Base-by-base conservation (phyloP, 768 basidiomycete species). In the Naganishia friedmannii region DNA sequence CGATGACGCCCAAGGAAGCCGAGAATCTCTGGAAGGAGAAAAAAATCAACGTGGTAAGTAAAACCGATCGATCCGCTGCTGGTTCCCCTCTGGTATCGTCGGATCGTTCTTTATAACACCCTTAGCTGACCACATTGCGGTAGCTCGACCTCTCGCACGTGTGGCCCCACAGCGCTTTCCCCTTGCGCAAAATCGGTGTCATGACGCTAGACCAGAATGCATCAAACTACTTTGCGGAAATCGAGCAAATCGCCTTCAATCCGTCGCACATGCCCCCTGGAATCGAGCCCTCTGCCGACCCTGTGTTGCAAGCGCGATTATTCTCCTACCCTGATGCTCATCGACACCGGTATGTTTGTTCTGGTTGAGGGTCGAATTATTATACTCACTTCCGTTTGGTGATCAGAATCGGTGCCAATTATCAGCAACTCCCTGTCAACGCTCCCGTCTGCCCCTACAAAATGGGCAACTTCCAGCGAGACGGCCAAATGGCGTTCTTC, bases 1-100 rank as follows among this genome's bases (percentile, higher is more conserved):
- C 88, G 19, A 95, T 96, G 92, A 93, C 92, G 0, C 84, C 89
- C 0, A 86, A 90, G 78, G 90, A 98, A 84, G 94, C 93, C 17
- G 90, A 94, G 84, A 85, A 86, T 46, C 92, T 90, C 87, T 76
- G 80, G 80, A 83, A 91, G 69, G 66, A 79, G 73, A 75, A 79
- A 71, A 68, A 66, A 55, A 74, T 79, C 87, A 95, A 92, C 82
- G 85, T 94, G 68, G 48, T 51, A 26, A 51, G 48, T 51, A n/a
- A 12, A n/a, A 26, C n/a, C n/a, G n/a, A n/a, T n/a, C n/a, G n/a
- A n/a, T n/a, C n/a, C n/a, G n/a, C n/a, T n/a, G n/a, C n/a, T n/a
- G n/a, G n/a, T n/a, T n/a, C n/a, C n/a, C n/a, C n/a, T n/a, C n/a
- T n/a, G n/a, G n/a, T n/a, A n/a, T n/a, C n/a, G n/a, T n/a, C n/a